Evolutionary conservation across 108 stramenopile species (phyloP).

Genomic region (Nitzschia putrida): DNA sequence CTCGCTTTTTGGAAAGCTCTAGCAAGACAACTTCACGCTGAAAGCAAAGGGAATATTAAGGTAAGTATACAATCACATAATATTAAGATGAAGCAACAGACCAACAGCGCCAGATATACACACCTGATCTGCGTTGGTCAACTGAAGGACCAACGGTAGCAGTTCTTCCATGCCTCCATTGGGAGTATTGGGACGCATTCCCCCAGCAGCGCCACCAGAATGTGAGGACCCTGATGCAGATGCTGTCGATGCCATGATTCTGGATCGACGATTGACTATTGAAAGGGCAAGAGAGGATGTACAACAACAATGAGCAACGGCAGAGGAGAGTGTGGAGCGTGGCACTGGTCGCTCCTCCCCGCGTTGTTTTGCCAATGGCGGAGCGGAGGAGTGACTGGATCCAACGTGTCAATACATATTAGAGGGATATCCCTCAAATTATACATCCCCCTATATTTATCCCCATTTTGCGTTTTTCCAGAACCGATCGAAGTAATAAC

Average conservation of each 20-base stretch:
- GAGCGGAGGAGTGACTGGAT: too few species aligned
- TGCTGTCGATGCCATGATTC: constrained; percentile 34
- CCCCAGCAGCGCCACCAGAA: constrained; percentile 5
- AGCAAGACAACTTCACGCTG: constrained; percentile 92
- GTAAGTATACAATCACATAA: not conserved
- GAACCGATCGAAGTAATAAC: too few species aligned
- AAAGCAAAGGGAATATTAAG: not conserved
- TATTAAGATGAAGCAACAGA: not conserved
- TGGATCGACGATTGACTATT: too few species aligned
- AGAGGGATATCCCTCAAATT: too few species aligned
- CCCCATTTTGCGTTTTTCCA: too few species aligned
- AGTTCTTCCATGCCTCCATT: constrained; percentile 71
- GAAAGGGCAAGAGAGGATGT: too few species aligned
- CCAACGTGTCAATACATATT: too few species aligned
- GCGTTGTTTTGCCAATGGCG: too few species aligned
- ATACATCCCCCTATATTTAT: too few species aligned
- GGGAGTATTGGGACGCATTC: constrained; percentile 11
- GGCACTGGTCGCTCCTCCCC: too few species aligned
- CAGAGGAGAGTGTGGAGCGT: too few species aligned
- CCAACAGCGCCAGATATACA: not conserved
- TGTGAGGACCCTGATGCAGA: constrained; percentile 22
- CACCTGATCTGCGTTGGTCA: constrained; percentile 73
- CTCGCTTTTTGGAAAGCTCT: constrained; percentile 97
- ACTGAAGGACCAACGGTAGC: constrained; percentile 68
- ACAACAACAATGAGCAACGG: too few species aligned